phyloP scores from a whole-genome alignment of 805 yeast genomes.

The Yarrowia hollandica region DNA sequence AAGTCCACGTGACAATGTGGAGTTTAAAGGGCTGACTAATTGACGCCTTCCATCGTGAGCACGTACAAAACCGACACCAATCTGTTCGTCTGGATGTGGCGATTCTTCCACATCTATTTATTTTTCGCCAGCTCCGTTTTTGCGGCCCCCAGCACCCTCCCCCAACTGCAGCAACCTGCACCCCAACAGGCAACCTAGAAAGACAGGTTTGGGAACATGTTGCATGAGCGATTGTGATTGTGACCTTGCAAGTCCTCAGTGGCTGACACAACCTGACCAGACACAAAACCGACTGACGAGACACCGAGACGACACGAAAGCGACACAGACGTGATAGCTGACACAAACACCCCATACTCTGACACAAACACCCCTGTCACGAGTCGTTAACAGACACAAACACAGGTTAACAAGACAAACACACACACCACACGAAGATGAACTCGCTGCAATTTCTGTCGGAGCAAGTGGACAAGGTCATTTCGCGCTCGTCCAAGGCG shows the following conservation, averaged over 20 bases:
- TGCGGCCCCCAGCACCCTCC: not conserved
- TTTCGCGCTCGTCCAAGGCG: slow-evolving; percentile 34
- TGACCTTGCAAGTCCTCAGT: slow-evolving; percentile 23
- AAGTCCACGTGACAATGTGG: slow-evolving; percentile 3
- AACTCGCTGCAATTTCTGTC: slow-evolving; percentile 38
- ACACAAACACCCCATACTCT: too few relatives aligned
- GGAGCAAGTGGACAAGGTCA: slow-evolving; percentile 37
- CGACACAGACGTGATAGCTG: not conserved
- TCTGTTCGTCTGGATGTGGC: too few relatives aligned
- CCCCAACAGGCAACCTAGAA: slow-evolving; percentile 23
- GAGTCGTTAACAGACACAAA: too few relatives aligned
- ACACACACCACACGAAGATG: slow-evolving; percentile 28
- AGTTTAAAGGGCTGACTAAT: slow-evolving; percentile 3
- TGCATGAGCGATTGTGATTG: slow-evolving; percentile 21
- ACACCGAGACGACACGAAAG: not conserved
- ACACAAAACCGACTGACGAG: not conserved
- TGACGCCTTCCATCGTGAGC: not conserved
- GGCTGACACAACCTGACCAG: slow-evolving; percentile 2
- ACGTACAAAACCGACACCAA: too few relatives aligned
- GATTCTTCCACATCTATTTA: not conserved
- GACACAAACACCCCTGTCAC: too few relatives aligned
- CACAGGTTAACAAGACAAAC: too few relatives aligned
- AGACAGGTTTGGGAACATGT: slow-evolving; percentile 19
- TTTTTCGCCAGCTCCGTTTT: not conserved
- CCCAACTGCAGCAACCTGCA: slow-evolving; percentile 24